phyloP scores from a whole-genome alignment of 768 basidiomycete genomes.

The Mycena sanguinolenta region DNA sequence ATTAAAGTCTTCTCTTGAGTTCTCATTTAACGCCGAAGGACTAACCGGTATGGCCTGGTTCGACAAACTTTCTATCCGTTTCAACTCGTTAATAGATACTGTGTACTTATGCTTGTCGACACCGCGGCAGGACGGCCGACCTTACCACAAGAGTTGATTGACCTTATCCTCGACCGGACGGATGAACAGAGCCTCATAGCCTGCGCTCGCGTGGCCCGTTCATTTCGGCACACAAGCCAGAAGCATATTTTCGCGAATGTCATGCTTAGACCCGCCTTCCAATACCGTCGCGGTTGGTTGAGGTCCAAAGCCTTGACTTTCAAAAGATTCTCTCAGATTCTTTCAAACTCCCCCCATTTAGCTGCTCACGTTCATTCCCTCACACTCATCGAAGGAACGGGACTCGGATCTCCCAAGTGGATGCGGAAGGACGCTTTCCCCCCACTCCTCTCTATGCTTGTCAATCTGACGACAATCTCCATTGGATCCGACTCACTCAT shows the following conservation, averaged over 20 bases:
- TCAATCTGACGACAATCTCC: constrained; percentile 18
- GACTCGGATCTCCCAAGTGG: constrained; percentile 1
- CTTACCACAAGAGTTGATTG: constrained; percentile 33
- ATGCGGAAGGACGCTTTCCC: constrained; percentile 14
- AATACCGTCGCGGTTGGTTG: constrained; percentile 1
- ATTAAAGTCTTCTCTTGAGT: too few species aligned
- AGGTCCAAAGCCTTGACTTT: background rate
- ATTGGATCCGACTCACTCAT: background rate
- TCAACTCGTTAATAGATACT: too few species aligned
- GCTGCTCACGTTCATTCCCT: constrained; percentile 24
- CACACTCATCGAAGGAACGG: constrained; percentile 12
- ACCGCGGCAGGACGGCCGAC: background rate
- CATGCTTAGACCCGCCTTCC: constrained; percentile 1
- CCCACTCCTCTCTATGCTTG: constrained; percentile 11
- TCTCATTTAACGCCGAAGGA: too few species aligned
- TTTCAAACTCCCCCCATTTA: constrained; percentile 27
- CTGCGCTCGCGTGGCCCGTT: constrained; percentile 25
- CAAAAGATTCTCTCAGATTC: constrained; percentile 7
- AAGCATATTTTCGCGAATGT: constrained; percentile 30
- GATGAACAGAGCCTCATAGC: constrained; percentile 17
- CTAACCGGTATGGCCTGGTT: too few species aligned
- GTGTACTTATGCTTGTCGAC: too few species aligned
- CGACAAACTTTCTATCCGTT: too few species aligned
- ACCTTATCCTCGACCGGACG: constrained; percentile 25
- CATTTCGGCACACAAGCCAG: constrained; percentile 29